A percentile compares a stretch with the other conserved stretches of the same genome.
Evolutionary conservation across 75 land plant species (phyloP).

Genomic region (Pseudotsuga menziesii): DNA sequence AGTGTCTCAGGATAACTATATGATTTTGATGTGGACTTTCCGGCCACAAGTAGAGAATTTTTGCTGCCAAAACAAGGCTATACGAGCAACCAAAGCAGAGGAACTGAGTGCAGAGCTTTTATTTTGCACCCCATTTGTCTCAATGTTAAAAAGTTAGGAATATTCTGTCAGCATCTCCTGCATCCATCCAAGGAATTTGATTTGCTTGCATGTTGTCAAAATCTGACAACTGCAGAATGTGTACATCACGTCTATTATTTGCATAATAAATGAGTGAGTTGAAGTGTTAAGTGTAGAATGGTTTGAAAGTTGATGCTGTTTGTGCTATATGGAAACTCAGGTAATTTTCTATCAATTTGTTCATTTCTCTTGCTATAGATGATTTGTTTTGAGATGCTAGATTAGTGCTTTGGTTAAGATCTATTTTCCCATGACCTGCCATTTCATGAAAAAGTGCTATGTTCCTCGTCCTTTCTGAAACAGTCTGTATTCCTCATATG

Average conservation of each 20-base stretch:
- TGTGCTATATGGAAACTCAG: too few relatives aligned
- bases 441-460: not conserved
- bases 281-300: not conserved
- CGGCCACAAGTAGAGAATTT: not conserved
- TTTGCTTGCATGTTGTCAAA: not conserved
- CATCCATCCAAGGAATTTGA: not conserved
- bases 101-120: not conserved
- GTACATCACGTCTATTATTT: not conserved
- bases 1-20: not conserved
- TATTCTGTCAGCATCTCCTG: not conserved
- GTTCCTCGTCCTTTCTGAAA: not conserved
- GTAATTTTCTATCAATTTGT: not conserved
- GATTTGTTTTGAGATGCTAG: conserved; percentile 2
- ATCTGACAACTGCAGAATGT: not conserved
- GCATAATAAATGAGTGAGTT: not conserved
- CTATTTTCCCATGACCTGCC: not conserved
- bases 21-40: not conserved
- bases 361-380: not conserved
- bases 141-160: not conserved
- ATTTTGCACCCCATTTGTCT: not conserved
- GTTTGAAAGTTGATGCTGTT: not conserved
- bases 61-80: not conserved
- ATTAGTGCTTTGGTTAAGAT: not conserved
- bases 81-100: not conserved
- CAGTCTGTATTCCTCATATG: too few relatives aligned